Conservation (phyloP, 1,284 basidiomycete species). For the Rhodotorula glutinis region DNA sequence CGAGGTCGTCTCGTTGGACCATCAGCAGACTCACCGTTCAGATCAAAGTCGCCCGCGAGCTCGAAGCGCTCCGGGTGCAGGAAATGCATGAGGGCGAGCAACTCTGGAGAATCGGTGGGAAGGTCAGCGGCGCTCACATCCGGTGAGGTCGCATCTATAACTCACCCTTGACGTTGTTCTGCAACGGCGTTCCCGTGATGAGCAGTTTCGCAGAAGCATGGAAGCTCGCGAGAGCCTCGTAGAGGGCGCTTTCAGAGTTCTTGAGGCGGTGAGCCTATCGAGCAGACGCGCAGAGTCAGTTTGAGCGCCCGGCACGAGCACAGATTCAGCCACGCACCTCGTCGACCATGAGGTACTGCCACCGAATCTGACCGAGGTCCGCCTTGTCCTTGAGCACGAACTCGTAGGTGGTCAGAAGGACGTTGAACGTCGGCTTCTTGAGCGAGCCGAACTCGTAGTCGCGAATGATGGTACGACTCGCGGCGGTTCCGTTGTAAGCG, state of each 20-base stretch:
- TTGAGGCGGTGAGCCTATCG: slow-evolving; percentile 91
- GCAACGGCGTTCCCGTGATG: slow-evolving; percentile 96
- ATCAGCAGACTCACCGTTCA: slow-evolving; percentile 58
- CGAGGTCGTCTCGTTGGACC: too few species aligned
- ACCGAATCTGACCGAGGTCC: slow-evolving; percentile 89
- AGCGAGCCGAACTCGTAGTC: slow-evolving; percentile 82
- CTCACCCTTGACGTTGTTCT: slow-evolving; percentile 96
- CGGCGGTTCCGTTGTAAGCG: slow-evolving; percentile 88
- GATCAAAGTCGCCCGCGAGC: slow-evolving; percentile 84
- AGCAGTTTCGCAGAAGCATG: slow-evolving; percentile 85
- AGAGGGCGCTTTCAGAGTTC: slow-evolving; percentile 95
- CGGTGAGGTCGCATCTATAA: slow-evolving; percentile 3
- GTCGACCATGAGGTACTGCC: slow-evolving; percentile 94
- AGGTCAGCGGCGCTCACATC: neutral
- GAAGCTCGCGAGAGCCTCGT: slow-evolving; percentile 89
- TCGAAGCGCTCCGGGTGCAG: slow-evolving; percentile 95
- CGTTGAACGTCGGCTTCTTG: slow-evolving; percentile 89
- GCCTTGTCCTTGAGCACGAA: slow-evolving; percentile 86
- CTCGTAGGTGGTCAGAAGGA: slow-evolving; percentile 96
- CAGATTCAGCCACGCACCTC: slow-evolving; percentile 59
- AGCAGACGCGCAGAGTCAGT: neutral
- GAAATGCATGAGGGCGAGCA: slow-evolving; percentile 97
- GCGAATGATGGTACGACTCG: slow-evolving; percentile 85
- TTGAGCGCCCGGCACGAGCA: neutral
- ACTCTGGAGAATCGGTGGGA: slow-evolving; percentile 57